Base-by-base conservation (phyloP, 169 alveolate species). In the Plasmodium cynomolgi region DNA sequence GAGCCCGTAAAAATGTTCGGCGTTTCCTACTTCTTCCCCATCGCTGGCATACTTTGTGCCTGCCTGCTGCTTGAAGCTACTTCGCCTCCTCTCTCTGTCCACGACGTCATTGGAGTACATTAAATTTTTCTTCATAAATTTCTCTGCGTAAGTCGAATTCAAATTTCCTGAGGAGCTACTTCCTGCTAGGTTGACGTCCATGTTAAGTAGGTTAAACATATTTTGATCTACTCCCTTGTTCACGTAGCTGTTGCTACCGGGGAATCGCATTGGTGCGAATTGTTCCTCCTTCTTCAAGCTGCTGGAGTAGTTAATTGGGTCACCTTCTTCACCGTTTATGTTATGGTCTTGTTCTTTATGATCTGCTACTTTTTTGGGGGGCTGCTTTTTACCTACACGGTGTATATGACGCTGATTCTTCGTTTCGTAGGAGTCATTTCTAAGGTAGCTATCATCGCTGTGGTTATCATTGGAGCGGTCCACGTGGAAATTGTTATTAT, bases 11-110 rank as follows among this genome's bases (percentile, higher is more conserved):
- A 84, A 33, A 17, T 26, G 0, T 31, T 84, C 58, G 54, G 44
- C 23, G 9, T 84, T 84, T 33, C 8, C 39, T 44, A 6, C 75
- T 68, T 37, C 73, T 84, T 84, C 84, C 50, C 71, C 77, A 37
- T 72, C 92, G 34, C 83, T 84, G 33, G 84, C 31, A 23, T 84
- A 68, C 62, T 72, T 84, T 44, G 34, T 26, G 56, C 81, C 81
- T 54, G 31, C 4, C 20, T 47, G 41, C n/a, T 44, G 33, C 44
- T 34, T 34, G 26, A 31, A 50, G 20, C 58, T 54, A 39, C 20
- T 72, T 23, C 77, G 77, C 77, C 50, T 41, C 75, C 54, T 41
- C 50, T 72, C 74, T 34, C 13, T 74, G 20, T 34, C 54, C 13
- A 73, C 26, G 50, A 26, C 75, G 54, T 84, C 92, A 84, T 84